Evolutionary conservation across 805 yeast species (phyloP).

Genomic region (Wickerhamiella shivajii): DNA sequence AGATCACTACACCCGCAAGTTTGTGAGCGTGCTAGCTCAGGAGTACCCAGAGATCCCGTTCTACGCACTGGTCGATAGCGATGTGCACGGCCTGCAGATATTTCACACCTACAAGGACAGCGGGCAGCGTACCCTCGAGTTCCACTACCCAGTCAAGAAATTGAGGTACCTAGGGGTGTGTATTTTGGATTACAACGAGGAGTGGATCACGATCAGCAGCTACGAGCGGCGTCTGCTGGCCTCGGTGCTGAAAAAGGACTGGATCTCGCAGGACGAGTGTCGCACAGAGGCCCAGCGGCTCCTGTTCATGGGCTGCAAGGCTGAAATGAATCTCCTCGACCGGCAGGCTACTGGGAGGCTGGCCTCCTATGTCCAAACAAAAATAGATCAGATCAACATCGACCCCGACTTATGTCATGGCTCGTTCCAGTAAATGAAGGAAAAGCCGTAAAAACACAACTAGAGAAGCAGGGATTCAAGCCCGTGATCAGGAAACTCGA

Average conservation of each 20-base stretch:
- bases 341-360: constrained; percentile 11
- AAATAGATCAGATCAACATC: background rate
- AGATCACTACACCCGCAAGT: constrained; percentile 36
- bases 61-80: constrained; percentile 44
- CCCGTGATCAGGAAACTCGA: constrained; percentile 4
- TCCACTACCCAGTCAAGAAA: constrained; percentile 5
- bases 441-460: constrained; percentile 9
- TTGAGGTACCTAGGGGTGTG: constrained; percentile 30
- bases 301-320: constrained; percentile 34
- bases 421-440: too few relatives aligned
- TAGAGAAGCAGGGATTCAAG: constrained; percentile 8
- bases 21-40: constrained; percentile 24
- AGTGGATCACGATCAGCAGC: constrained; percentile 19
- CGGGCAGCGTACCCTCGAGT: constrained; percentile 7
- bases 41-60: constrained; percentile 28
- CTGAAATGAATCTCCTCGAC: constrained; percentile 40
- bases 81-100: constrained; percentile 48
- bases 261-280: constrained; percentile 15
- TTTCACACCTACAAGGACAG: constrained; percentile 26
- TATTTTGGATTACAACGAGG: constrained; percentile 27
- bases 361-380: constrained; percentile 13
- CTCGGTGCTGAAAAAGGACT: constrained; percentile 20
- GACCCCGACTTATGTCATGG: too few relatives aligned
- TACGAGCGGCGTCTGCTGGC: constrained; percentile 25
- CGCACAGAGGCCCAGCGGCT: constrained; percentile 41